Base-by-base conservation (phyloP, 768 basidiomycete genomes). In the Asterophora lycoperdoides region DNA sequence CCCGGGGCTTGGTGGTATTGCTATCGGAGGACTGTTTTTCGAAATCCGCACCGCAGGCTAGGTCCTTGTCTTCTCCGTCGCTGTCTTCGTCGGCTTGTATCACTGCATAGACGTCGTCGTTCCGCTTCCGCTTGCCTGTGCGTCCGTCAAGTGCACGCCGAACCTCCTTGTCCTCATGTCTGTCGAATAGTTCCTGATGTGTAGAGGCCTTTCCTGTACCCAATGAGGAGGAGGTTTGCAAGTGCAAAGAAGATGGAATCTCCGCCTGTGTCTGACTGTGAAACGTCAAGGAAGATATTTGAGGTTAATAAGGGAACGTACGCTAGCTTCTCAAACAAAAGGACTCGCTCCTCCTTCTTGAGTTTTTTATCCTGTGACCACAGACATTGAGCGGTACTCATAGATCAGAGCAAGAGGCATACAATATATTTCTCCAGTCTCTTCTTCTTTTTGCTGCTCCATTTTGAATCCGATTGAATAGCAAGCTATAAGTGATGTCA, bases 371-470 rank as follows among this genome's bases (percentile, higher is more conserved):
- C 87, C 91, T 93, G 53, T 41, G 48, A 35, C 3, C 5, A 23
- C 45, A 53, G 9, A 14, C 14, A 36, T 3, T 51, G 51, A 9
- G 51, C 28, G 44, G 17, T 28, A 44, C 46, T 11, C 26, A 15
- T 26, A 13, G 7, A 36, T 13, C 41, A 44, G 9, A 4, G 37
- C 32, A n/a, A 35, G 8, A 8, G 17, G 68, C 85, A 59, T 48
- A 91, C 92, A 58, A 97, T 93, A 60, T 93, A 98, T 54, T 90
- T 90, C 54, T 97, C 94, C 4, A 98, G 69, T 44, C 90, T 73
- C 64, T 88, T 93, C 70, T 82, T 85, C 71, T 91, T 94, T 72
- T 93, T 93, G 49, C 70, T 79, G 37, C 79, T 86, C 74, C 89
- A 83, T 61, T 86, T 88, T 3, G 78, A 80, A 38, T 86, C 78